Percentiles rank a stretch among this genome's conserved stretches.
Evolutionary conservation across 805 yeast genomes (phyloP).

Genomic region (Monosporozyma unispora): DNA sequence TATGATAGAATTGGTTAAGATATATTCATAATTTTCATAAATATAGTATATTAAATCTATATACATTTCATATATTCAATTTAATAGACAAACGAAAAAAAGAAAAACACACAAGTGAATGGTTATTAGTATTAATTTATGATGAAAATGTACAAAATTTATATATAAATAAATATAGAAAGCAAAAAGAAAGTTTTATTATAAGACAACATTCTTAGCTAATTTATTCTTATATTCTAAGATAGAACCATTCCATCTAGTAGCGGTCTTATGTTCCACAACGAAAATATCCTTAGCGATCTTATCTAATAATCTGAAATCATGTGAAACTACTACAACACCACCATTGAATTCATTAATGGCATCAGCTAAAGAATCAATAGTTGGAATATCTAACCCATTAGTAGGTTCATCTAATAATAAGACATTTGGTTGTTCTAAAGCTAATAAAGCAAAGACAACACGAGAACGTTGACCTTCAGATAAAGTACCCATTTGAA

Average conservation of each 20-base stretch:
- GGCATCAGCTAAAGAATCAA: conserved; percentile 95
- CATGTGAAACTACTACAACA: conserved; percentile 97
- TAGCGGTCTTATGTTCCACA: conserved; percentile 90
- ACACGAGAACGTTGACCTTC: conserved; percentile 99
- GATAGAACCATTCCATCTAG: conserved; percentile 92
- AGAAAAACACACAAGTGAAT: background rate
- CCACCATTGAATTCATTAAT: conserved; percentile 94
- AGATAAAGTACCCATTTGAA: conserved; percentile 95
- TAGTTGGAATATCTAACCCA: conserved; percentile 97
- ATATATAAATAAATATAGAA: background rate
- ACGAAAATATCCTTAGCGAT: conserved; percentile 96
- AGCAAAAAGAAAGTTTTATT: conserved; percentile 11
- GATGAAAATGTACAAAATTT: background rate
- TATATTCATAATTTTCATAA: background rate
- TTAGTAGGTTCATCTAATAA: conserved; percentile 98
- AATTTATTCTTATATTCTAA: conserved; percentile 87
- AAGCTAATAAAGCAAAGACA: conserved; percentile 90
- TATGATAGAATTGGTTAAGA: background rate
- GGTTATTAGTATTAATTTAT: background rate
- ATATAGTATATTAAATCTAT: background rate
- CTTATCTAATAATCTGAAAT: conserved; percentile 94
- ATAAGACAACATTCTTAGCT: conserved; percentile 81
- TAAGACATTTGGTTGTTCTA: conserved; percentile 90
- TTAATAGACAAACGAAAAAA: too few relatives aligned
- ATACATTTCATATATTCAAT: background rate